Evolutionary conservation across 2,329 filamentous ascomycete species (phyloP).

Genomic region (Anisogramma anomala): DNA sequence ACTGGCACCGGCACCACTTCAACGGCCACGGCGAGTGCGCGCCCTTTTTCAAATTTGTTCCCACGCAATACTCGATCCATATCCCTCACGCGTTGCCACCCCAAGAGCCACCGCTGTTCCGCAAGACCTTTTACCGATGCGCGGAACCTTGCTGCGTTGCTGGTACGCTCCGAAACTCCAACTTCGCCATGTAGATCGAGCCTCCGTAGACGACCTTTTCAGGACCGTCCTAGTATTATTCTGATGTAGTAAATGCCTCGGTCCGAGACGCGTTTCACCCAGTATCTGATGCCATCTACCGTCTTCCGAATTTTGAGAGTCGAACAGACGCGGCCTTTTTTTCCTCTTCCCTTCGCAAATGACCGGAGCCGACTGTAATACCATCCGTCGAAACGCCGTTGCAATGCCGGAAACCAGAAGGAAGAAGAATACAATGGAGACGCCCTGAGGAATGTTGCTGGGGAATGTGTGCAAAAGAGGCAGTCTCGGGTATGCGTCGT

Average conservation of each 20-base stretch:
- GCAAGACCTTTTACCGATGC: constrained; percentile 15
- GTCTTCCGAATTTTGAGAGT: constrained; percentile 13
- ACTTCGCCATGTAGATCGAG: neutral
- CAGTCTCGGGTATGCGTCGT: constrained; percentile 24
- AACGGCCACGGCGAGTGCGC: neutral
- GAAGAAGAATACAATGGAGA: constrained; percentile 18
- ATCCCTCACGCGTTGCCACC: neutral
- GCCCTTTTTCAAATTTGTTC: neutral
- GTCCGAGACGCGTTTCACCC: constrained; percentile 15
- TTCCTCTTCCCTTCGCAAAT: constrained; percentile 22
- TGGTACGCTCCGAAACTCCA: constrained; percentile 4
- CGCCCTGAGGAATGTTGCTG: constrained; percentile 6
- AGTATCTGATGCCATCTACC: constrained; percentile 16
- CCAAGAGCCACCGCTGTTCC: constrained; percentile 11
- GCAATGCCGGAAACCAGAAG: constrained; percentile 20
- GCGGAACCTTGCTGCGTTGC: constrained; percentile 11
- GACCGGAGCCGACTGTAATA: constrained; percentile 14
- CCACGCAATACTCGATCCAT: constrained; percentile 2
- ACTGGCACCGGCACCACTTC: neutral
- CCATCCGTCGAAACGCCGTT: constrained; percentile 37
- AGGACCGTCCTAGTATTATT: constrained; percentile 13
- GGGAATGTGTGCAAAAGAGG: constrained; percentile 2
- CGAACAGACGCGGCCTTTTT: constrained; percentile 14
- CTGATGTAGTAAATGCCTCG: constrained; percentile 5
- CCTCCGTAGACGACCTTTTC: constrained; percentile 12